Conservation (phyloP, 257 asterid species). For the Nicotiana tabacum region DNA sequence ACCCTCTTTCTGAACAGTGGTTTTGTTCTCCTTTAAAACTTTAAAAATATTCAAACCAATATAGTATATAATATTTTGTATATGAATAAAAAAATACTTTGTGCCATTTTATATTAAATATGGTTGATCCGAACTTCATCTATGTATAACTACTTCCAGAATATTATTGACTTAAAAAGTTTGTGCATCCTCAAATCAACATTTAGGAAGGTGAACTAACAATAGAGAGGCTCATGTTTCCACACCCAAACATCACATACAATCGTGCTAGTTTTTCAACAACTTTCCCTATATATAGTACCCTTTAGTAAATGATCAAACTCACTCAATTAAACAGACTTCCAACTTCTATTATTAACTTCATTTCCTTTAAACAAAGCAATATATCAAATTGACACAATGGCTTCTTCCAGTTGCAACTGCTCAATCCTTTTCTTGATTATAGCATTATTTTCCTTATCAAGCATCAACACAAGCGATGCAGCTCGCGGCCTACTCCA, state of each 20-base stretch:
- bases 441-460: not conserved
- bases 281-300: not conserved
- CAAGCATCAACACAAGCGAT: not conserved
- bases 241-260: not conserved
- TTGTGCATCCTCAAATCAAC: too few species aligned
- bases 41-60: too few species aligned
- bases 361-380: not conserved
- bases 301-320: not conserved
- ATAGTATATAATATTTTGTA: too few species aligned
- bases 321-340: not conserved
- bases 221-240: too few species aligned
- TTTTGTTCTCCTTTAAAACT: too few species aligned
- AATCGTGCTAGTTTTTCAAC: not conserved
- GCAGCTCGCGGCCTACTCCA: constrained; percentile 1
- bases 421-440: not conserved
- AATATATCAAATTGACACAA: not conserved
- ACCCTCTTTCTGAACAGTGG: too few species aligned
- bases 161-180: not conserved
- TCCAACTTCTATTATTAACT: too few species aligned
- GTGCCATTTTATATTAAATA: not conserved
- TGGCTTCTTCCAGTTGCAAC: not conserved
- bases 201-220: not conserved
- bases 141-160: not conserved
- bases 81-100: too few species aligned
- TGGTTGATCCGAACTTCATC: not conserved